A percentile compares a stretch with the other conserved stretches of the same genome.
Conservation (phyloP, 352 stramenopile genomes). For the Phytopythium ostracodes region DNA sequence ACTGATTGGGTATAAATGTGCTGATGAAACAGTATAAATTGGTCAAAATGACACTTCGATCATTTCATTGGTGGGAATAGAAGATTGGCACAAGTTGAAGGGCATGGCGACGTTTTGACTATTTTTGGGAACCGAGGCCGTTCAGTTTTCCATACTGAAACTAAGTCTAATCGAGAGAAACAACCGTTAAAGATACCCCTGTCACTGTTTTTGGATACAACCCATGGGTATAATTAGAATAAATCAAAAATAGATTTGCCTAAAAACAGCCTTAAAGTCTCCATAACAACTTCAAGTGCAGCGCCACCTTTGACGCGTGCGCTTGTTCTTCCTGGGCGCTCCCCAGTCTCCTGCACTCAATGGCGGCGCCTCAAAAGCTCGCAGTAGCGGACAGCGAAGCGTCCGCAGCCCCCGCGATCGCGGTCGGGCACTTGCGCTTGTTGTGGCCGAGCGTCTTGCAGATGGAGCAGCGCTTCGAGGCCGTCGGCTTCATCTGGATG, state of each 20-base stretch:
- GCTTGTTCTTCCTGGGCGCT: too few species aligned
- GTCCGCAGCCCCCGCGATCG: constrained; percentile 6
- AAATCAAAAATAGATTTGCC: too few species aligned
- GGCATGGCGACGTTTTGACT: background rate
- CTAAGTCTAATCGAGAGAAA: background rate
- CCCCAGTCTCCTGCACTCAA: background rate
- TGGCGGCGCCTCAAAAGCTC: background rate
- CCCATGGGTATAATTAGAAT: too few species aligned
- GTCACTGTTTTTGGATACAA: too few species aligned
- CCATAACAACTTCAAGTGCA: too few species aligned
- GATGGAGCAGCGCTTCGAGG: constrained; percentile 30
- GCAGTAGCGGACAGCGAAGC: background rate
- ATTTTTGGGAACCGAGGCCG: background rate
- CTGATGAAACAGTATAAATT: background rate
- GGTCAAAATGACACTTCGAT: too few species aligned
- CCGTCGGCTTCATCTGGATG: constrained; percentile 28
- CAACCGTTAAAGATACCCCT: constrained; percentile 2
- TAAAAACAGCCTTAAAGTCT: too few species aligned
- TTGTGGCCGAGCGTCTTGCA: constrained; percentile 45
- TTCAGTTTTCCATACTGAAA: constrained; percentile 1
- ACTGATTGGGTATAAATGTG: background rate
- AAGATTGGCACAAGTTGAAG: background rate
- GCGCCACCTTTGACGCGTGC: too few species aligned
- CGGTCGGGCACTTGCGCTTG: constrained; percentile 28
- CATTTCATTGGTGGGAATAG: background rate